Percentiles rank a stretch among this genome's conserved stretches.
Evolutionary conservation across 2,329 filamentous ascomycete genomes (phyloP).

Genomic region (Beauveria sp.): DNA sequence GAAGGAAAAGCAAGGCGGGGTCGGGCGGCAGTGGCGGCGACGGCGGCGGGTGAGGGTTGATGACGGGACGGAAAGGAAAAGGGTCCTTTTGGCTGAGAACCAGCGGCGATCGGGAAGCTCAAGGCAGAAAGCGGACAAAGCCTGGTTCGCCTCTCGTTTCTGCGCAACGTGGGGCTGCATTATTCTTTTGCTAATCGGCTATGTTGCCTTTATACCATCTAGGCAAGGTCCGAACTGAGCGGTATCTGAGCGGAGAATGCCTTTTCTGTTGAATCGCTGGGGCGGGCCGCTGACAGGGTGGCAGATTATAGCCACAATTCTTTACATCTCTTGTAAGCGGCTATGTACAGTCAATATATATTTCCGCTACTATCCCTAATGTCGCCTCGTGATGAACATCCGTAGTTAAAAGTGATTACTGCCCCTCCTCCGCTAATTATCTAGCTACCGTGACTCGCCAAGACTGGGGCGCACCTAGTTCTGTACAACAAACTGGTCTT

Average conservation of each 20-base stretch:
- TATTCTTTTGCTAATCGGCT: background rate
- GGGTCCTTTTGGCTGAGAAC: background rate
- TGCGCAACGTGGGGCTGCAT: background rate
- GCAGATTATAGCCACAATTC: background rate
- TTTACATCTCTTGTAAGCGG: background rate
- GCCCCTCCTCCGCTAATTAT: background rate
- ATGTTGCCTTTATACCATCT: background rate
- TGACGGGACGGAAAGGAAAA: background rate
- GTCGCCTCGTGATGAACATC: background rate
- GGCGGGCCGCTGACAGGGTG: background rate
- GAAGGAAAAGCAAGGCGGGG: background rate
- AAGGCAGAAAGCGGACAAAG: background rate
- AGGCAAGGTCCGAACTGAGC: background rate
- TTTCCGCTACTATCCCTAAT: background rate
- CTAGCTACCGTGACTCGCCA: background rate
- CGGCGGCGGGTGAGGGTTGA: background rate
- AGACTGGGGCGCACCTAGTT: background rate
- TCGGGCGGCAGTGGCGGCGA: background rate
- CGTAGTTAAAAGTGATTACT: background rate
- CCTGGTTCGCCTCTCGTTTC: background rate
- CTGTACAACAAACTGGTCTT: constrained; percentile 31
- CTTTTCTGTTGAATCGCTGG: background rate
- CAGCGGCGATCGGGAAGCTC: background rate
- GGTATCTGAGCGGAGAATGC: background rate
- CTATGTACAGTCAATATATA: background rate